A percentile compares a stretch with the other conserved stretches of the same genome.
Conservation (phyloP, 2,329 filamentous ascomycete species). For the Scedosporium aurantiacum region DNA sequence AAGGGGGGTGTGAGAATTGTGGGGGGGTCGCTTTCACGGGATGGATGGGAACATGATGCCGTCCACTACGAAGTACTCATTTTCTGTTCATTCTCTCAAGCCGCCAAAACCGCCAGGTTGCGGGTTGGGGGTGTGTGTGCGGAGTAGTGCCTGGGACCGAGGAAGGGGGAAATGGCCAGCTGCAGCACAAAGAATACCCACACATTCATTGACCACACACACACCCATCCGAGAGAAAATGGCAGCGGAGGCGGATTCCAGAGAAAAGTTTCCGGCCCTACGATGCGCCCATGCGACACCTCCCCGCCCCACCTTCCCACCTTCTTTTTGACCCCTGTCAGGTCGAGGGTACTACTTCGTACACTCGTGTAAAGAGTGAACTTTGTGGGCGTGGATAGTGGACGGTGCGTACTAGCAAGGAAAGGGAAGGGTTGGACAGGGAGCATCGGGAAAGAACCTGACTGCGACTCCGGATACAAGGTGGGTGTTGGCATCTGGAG, state of each 20-base stretch:
- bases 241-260: neutral
- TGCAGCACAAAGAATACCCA: neutral
- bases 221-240: neutral
- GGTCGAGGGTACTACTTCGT: neutral
- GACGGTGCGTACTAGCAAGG: neutral
- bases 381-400: neutral
- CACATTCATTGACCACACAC: neutral
- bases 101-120: neutral
- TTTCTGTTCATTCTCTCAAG: neutral
- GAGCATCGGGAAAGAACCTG: neutral
- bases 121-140: neutral
- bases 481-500: too few species aligned
- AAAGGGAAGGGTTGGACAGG: neutral
- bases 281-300: conserved; percentile 5
- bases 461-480: neutral
- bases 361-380: too few species aligned
- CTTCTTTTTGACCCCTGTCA: neutral
- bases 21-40: neutral
- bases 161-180: neutral
- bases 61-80: neutral
- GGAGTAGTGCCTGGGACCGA: neutral
- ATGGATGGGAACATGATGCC: neutral
- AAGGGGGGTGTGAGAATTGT: neutral
- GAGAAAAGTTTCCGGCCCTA: conserved; percentile 6
- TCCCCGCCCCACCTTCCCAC: neutral